These are phyloP conservation scores for Cryptococcus floricola DNA, from an alignment of 1,284 basidiomycete genomes.

Conservation along the genomic window DNA sequence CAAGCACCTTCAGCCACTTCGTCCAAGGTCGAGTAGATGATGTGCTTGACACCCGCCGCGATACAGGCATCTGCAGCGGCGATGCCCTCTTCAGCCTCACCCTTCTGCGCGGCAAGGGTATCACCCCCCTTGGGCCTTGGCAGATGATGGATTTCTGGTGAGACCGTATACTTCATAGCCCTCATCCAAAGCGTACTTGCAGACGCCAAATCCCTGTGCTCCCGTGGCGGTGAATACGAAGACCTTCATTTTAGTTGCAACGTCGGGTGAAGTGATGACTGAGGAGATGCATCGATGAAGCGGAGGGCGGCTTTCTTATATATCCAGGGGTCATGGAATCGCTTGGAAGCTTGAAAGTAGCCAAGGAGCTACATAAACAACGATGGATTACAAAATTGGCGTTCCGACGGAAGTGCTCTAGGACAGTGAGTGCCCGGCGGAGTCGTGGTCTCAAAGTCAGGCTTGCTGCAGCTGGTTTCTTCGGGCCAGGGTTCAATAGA, in stretches of 20 bases:
- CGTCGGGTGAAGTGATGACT: no score
- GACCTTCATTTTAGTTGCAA: neutral
- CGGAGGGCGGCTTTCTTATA: no score
- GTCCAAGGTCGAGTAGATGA: slow-evolving; percentile 36
- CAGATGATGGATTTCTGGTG: neutral
- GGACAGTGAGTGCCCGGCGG: no score
- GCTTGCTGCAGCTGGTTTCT: no score
- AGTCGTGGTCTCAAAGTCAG: no score
- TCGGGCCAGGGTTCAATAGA: no score
- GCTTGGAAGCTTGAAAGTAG: no score
- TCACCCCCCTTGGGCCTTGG: slow-evolving; percentile 3
- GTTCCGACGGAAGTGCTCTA: no score
- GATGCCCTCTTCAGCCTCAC: slow-evolving; percentile 16
- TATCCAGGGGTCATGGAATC: no score
- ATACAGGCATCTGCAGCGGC: slow-evolving; percentile 23
- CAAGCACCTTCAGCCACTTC: slow-evolving; percentile 12
- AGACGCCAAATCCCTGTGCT: slow-evolving; percentile 4
- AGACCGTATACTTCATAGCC: slow-evolving; percentile 1
- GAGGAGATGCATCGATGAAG: no score
- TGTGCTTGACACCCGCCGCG: slow-evolving; percentile 27
- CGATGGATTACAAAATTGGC: no score
- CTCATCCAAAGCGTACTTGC: neutral
- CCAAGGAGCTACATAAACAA: no score
- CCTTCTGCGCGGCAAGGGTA: slow-evolving; percentile 2
- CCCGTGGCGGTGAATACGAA: slow-evolving; percentile 6